Percentiles rank a stretch among this genome's conserved stretches.
These are phyloP conservation scores for Chrysoporthe austroafricana DNA, from an alignment of 2,329 filamentous ascomycete species.

Conservation along the genomic window DNA sequence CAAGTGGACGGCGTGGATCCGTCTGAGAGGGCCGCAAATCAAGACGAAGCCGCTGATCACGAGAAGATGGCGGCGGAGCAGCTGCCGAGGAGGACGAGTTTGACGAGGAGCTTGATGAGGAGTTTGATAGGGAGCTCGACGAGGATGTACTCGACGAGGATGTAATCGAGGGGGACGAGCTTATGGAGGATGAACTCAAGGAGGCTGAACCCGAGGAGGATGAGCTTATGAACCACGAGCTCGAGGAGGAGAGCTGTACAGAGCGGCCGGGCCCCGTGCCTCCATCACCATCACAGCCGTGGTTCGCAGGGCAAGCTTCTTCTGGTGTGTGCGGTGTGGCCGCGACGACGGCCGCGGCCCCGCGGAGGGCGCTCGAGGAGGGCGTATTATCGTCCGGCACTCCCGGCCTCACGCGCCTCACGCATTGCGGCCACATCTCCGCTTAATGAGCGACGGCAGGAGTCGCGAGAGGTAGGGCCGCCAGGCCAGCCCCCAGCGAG, in stretches of 20 bases:
- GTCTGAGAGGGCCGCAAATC: constrained; percentile 37
- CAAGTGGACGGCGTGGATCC: constrained; percentile 28
- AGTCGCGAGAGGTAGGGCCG: not conserved
- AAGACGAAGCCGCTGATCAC: constrained; percentile 44
- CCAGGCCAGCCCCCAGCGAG: not conserved
- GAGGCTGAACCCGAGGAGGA: constrained; percentile 31
- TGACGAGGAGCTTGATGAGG: constrained; percentile 30
- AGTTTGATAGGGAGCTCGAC: too few species aligned
- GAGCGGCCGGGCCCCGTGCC: constrained; percentile 13
- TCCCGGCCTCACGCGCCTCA: too few species aligned
- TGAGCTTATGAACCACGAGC: constrained; percentile 34
- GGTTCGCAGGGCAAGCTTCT: constrained; percentile 11
- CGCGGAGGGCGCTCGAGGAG: constrained; percentile 47
- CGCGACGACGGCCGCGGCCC: constrained; percentile 55
- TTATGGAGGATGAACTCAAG: too few species aligned
- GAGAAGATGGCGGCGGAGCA: constrained; percentile 42
- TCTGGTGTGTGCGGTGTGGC: constrained; percentile 45
- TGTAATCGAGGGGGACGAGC: too few species aligned
- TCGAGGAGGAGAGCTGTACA: constrained; percentile 34
- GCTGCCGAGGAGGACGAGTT: constrained; percentile 35
- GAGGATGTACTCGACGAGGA: too few species aligned
- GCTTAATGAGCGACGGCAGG: constrained; percentile 5
- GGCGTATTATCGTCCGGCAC: too few species aligned
- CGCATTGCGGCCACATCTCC: not conserved
- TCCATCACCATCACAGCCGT: constrained; percentile 18